Evolutionary conservation across 495 filamentous ascomycete genomes (phyloP).

Genomic region (Penicillium riverlandense): DNA sequence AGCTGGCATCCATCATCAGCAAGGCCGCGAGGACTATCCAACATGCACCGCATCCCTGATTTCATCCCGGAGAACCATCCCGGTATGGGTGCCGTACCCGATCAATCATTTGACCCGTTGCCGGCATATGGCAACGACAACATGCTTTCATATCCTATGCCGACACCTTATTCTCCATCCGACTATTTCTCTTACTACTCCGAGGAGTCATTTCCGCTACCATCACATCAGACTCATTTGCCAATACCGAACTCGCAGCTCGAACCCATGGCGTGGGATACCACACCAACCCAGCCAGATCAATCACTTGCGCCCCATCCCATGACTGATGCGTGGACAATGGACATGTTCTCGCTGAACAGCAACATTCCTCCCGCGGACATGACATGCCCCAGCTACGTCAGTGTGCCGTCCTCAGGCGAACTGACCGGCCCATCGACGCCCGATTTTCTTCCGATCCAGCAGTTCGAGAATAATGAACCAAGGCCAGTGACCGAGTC

Average conservation of each 20-base stretch:
- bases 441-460: slow-evolving; percentile 49
- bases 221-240: slow-evolving; percentile 32
- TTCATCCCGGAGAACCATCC: slow-evolving; percentile 18
- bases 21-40: slow-evolving; percentile 27
- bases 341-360: slow-evolving; percentile 35
- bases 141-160: slow-evolving; percentile 22
- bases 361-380: slow-evolving; percentile 28
- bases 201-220: slow-evolving; percentile 26
- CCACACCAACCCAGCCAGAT: slow-evolving; percentile 4
- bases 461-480: slow-evolving; percentile 29
- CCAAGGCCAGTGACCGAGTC: slow-evolving; percentile 4
- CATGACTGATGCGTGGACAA: slow-evolving; percentile 27
- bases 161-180: slow-evolving; percentile 19
- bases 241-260: slow-evolving; percentile 37
- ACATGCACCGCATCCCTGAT: slow-evolving; percentile 15
- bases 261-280: slow-evolving; percentile 26
- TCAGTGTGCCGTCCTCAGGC: slow-evolving; percentile 33
- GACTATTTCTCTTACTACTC: slow-evolving; percentile 19
- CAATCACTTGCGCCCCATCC: slow-evolving; percentile 15
- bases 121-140: slow-evolving; percentile 15
- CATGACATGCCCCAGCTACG: slow-evolving; percentile 28
- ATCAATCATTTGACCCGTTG: slow-evolving; percentile 16
- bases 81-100: slow-evolving; percentile 16
- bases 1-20: slow-evolving; percentile 62
- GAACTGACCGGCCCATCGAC: slow-evolving; percentile 48